Conservation (phyloP, 1,139 yeast genomes). For the Diutina ranongensis region DNA sequence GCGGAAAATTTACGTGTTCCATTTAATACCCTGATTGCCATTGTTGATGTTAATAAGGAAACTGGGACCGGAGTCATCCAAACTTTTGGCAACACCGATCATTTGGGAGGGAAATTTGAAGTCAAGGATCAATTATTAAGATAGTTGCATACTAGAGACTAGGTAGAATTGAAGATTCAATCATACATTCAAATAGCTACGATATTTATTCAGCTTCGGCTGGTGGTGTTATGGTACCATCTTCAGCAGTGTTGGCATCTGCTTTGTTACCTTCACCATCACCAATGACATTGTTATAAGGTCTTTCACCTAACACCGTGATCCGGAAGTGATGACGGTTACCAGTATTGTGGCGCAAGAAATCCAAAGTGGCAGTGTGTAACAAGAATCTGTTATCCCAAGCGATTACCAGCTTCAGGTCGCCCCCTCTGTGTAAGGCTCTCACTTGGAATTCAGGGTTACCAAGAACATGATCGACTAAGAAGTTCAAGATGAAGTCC, state of each 20-base stretch:
- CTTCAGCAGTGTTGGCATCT: background rate
- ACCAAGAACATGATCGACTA: constrained; percentile 14
- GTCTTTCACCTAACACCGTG: constrained; percentile 4
- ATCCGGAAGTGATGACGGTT: constrained; percentile 2
- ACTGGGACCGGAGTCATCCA: constrained; percentile 31
- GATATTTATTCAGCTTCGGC: constrained; percentile 11
- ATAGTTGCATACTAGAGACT: constrained; percentile 21
- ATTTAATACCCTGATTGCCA: constrained; percentile 62
- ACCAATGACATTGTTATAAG: background rate
- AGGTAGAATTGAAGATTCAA: constrained; percentile 42
- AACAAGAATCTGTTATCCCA: constrained; percentile 18
- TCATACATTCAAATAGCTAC: constrained; percentile 25
- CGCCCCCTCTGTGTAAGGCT: constrained; percentile 17
- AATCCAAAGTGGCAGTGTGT: constrained; percentile 17
- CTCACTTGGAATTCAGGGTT: constrained; percentile 19
- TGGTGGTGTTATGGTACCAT: background rate
- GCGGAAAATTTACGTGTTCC: constrained; percentile 45
- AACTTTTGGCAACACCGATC: constrained; percentile 49
- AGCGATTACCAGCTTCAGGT: constrained; percentile 15
- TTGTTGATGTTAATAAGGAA: constrained; percentile 40
- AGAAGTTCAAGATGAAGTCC: constrained; percentile 15
- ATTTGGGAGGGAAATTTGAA: constrained; percentile 37
- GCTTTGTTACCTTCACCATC: constrained; percentile 3
- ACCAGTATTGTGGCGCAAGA: constrained; percentile 14
- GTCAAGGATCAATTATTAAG: constrained; percentile 28